Percentiles rank a stretch among this genome's conserved stretches.
Conservation (phyloP, 768 basidiomycete genomes). For the Coprinopsis sp. region DNA sequence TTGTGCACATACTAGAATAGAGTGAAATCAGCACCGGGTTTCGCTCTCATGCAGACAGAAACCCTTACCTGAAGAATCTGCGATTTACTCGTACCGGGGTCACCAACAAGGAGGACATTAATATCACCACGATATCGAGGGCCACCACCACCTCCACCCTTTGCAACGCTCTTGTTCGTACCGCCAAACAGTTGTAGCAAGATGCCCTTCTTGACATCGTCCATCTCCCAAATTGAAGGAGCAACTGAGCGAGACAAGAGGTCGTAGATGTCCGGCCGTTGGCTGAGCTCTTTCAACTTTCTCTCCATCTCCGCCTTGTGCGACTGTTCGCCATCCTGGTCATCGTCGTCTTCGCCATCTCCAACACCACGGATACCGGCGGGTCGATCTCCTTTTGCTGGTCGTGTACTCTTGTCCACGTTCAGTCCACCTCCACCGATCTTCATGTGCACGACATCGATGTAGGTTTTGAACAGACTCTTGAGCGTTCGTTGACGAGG, state of each 20-base stretch:
- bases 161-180: conserved; percentile 91
- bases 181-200: conserved; percentile 95
- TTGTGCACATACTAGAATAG: conserved; percentile 90
- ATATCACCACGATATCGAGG: conserved; percentile 97
- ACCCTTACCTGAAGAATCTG: conserved; percentile 81
- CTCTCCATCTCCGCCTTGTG: conserved; percentile 73
- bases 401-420: conserved; percentile 74
- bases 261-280: conserved; percentile 80
- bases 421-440: conserved; percentile 72
- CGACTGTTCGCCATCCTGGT: conserved; percentile 26
- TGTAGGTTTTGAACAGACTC: conserved; percentile 94
- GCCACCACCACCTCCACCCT: conserved; percentile 92
- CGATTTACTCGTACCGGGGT: conserved; percentile 95
- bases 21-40: not conserved
- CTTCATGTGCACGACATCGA: conserved; percentile 92
- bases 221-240: conserved; percentile 96
- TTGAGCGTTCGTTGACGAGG: conserved; percentile 88
- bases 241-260: conserved; percentile 81
- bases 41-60: not conserved
- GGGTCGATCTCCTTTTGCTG: conserved; percentile 60
- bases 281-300: conserved; percentile 68
- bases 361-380: conserved; percentile 69
- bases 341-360: conserved; percentile 50
- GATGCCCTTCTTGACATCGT: conserved; percentile 99
- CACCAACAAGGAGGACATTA: conserved; percentile 94